Percentiles rank a stretch among this genome's conserved stretches.
phyloP scores from a whole-genome alignment of 305 asterid species.

The Ajuga reptans region DNA sequence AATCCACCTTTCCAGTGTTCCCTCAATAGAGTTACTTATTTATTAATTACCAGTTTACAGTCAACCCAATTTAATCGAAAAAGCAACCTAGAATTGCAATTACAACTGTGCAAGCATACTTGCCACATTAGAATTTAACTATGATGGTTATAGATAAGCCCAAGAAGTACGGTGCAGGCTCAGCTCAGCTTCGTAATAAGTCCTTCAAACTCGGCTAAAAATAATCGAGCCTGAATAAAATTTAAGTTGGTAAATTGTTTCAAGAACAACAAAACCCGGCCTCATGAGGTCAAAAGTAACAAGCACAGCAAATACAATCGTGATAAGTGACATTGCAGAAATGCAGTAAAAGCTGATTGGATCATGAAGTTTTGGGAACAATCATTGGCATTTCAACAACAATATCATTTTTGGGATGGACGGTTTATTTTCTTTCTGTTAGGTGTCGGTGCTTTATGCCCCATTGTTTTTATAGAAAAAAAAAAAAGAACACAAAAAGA shows the following conservation, averaged over 20 bases:
- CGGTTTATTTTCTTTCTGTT: not conserved
- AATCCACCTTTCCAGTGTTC: not conserved
- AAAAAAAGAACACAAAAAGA: not conserved
- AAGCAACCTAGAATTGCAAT: not conserved
- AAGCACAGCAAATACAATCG: not conserved
- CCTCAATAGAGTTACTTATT: not conserved
- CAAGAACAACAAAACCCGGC: not conserved
- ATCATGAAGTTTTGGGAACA: no score
- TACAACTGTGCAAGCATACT: not conserved
- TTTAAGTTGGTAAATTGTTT: not conserved
- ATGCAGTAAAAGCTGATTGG: not conserved
- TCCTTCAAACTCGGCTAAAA: not conserved
- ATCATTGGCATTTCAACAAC: no score
- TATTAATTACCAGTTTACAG: not conserved
- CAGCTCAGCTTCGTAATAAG: not conserved
- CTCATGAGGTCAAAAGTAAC: not conserved
- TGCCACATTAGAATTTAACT: not conserved
- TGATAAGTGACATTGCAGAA: not conserved
- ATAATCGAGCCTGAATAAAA: not conserved
- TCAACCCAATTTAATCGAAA: not conserved
- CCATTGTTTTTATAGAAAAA: no score
- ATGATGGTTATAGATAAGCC: not conserved
- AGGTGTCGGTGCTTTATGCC: no score
- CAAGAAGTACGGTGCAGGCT: not conserved
- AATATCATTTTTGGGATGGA: not conserved